Base-by-base conservation (phyloP, 371 early-diverging fungal genomes). In the Dinochytrium kinnereticum region DNA sequence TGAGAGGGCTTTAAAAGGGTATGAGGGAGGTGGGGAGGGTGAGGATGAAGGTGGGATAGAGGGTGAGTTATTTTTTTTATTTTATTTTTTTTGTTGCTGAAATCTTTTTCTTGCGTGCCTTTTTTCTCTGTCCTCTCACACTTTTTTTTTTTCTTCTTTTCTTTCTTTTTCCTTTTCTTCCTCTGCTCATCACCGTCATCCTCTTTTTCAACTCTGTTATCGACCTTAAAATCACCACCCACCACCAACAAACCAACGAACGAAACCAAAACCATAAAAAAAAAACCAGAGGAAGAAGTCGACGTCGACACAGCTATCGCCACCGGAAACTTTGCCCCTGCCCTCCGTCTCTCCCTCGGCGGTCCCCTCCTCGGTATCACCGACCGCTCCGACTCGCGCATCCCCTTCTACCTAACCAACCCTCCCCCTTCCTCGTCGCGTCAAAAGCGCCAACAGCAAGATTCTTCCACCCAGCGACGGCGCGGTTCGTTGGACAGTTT, bases 261-360 rank as follows among this genome's bases (percentile, higher is more conserved):
- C 50, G 17, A n/a, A 24, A 10, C 57, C 10, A 13, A 28, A 26
- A 19, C 15, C 19, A 19, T 57, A 7, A 7, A 10, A 28, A 57
- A 30, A 28, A 57, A 19, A 57, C 57, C 19, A 28, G 24, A 10
- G 64, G 17, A 13, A 17, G 64, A 17, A 37, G 34, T 17, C 3
- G 64, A 34, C 34, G 64, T 31, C 5, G 64, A 26, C 64, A 64
- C 64, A 33, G 28, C 37, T 19, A 24, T 26, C 15, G 57, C 30
- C 36, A 33, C 30, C 15, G 36, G 36, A 3, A 64, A 26, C 64
- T 30, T 37, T 64, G 30, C 10, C 26, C 64, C 26, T 5, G n/a
- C 37, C 7, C 64, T 64, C 13, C 64, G 64, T 17, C 64, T 64
- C 31, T 64, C 64, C 31, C 36, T 64, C 24, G 64, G 64, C 64